phyloP scores from a whole-genome alignment of 805 yeast genomes.

The Komagataella ulmi region DNA sequence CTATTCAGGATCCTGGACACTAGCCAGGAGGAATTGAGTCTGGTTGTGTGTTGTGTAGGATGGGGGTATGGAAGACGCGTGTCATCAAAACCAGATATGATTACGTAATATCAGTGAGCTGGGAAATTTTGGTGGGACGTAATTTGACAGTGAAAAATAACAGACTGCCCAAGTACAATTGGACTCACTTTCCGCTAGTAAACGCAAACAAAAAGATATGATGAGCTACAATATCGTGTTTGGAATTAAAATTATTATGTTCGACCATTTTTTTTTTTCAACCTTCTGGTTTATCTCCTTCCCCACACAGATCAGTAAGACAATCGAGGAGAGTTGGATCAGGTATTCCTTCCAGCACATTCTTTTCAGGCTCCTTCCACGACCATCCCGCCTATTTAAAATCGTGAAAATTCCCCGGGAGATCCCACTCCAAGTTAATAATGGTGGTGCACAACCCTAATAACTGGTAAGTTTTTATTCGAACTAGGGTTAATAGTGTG shows the following conservation, averaged over 20 bases:
- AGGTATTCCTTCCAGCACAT: neutral
- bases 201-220: too few relatives aligned
- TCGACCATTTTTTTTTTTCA: too few relatives aligned
- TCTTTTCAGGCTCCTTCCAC: neutral
- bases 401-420: neutral
- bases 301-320: too few relatives aligned
- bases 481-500: neutral
- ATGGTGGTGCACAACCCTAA: conserved; percentile 97
- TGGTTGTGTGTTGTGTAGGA: neutral
- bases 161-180: too few relatives aligned
- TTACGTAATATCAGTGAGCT: neutral
- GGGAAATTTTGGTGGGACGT: too few relatives aligned
- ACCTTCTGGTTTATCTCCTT: too few relatives aligned
- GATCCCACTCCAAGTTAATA: conserved; percentile 3
- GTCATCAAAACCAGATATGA: neutral
- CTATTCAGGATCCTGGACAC: neutral
- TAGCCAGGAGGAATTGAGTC: neutral
- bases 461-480: conserved; percentile 37
- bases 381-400: neutral
- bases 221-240: too few relatives aligned
- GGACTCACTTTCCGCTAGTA: too few relatives aligned
- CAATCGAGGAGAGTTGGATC: too few relatives aligned
- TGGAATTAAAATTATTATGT: too few relatives aligned
- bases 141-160: too few relatives aligned
- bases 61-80: neutral